Evolutionary conservation across 495 filamentous ascomycete genomes (phyloP).

Genomic region (Aspergillus kassunensis): DNA sequence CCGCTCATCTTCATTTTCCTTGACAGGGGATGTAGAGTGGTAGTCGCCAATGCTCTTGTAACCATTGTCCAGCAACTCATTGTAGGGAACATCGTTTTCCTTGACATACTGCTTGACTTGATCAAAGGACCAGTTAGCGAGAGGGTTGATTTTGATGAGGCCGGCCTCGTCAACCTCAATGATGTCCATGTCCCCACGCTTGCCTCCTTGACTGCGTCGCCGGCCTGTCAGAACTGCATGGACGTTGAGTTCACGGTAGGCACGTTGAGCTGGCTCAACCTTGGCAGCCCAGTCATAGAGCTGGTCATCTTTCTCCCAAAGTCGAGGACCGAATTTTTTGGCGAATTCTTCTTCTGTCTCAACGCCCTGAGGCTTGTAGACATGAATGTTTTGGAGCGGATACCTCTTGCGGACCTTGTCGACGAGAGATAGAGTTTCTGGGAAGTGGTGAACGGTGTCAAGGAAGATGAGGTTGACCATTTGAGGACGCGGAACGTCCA

Average conservation of each 20-base stretch:
- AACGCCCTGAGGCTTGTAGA: constrained; percentile 77
- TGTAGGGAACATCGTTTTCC: constrained; percentile 87
- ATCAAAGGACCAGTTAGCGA: constrained; percentile 91
- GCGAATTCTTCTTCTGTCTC: constrained; percentile 73
- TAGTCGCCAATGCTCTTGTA: constrained; percentile 98
- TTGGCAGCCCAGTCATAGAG: constrained; percentile 97
- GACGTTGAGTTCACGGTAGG: constrained; percentile 83
- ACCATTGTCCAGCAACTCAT: constrained; percentile 79
- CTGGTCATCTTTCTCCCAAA: constrained; percentile 84
- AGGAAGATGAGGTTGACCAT: constrained; percentile 91
- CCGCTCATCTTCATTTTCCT: constrained; percentile 91
- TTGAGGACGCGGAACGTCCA: constrained; percentile 63
- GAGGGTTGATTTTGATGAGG: constrained; percentile 96
- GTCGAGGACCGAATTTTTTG: constrained; percentile 68
- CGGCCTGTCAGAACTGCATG: constrained; percentile 94
- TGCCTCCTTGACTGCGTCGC: constrained; percentile 86
- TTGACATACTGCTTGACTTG: constrained; percentile 85
- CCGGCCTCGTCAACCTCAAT: constrained; percentile 91
- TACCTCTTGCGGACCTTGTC: constrained; percentile 73
- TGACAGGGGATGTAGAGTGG: constrained; percentile 91
- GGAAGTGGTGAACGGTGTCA: constrained; percentile 93
- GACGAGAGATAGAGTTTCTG: constrained; percentile 81
- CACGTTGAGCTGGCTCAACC: constrained; percentile 91
- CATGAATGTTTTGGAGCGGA: constrained; percentile 72
- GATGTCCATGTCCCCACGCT: constrained; percentile 82